These are phyloP conservation scores for Rosa lucieae DNA, from an alignment of 306 rosid species.

Conservation along the genomic window DNA sequence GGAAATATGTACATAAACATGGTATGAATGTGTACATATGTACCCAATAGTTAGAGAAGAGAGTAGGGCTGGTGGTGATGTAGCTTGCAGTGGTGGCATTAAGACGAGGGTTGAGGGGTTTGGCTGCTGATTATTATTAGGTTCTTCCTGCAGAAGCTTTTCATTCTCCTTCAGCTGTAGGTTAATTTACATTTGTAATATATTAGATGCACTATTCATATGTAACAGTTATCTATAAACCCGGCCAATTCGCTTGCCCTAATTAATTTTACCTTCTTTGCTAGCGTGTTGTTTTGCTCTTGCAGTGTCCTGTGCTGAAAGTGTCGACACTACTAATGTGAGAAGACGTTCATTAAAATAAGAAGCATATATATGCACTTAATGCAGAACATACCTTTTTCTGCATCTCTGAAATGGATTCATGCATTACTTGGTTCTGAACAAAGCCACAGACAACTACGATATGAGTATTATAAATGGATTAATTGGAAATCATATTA, in stretches of 20 bases:
- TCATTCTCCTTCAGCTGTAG: conserved; percentile 58
- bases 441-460: background rate
- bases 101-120: conserved; percentile 39
- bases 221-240: background rate
- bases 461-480: background rate
- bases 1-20: background rate
- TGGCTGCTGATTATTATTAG: conserved; percentile 32
- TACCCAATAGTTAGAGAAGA: conserved; percentile 60
- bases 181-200: background rate
- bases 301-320: conserved; percentile 66
- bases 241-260: background rate
- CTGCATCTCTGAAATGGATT: conserved; percentile 64
- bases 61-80: conserved; percentile 23
- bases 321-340: background rate
- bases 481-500: background rate
- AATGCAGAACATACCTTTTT: conserved; percentile 51
- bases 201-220: background rate
- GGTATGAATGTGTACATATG: background rate
- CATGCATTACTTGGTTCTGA: conserved; percentile 86
- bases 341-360: background rate
- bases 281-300: conserved; percentile 58
- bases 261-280: conserved; percentile 49
- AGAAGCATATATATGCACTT: background rate
- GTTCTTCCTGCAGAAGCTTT: conserved; percentile 24
- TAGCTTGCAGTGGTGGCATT: conserved; percentile 26